Evolutionary conservation across 2,329 filamentous ascomycete genomes (phyloP).

Genomic region (Talaromyces sp.): DNA sequence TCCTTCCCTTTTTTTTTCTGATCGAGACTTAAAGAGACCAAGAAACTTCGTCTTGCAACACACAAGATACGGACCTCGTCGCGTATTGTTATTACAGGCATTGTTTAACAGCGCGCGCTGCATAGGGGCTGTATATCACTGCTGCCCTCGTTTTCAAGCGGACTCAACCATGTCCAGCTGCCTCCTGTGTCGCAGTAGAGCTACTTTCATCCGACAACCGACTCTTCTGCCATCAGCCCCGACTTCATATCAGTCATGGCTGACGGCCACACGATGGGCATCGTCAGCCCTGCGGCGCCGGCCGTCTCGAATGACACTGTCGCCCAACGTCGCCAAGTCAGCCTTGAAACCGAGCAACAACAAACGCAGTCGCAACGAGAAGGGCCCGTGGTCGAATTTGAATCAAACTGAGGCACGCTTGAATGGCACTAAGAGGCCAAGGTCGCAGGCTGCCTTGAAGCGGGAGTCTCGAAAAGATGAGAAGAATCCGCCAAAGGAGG

Average conservation of each 20-base stretch:
- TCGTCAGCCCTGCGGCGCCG: conserved; percentile 28
- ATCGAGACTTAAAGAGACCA: no score
- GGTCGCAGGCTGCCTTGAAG: conserved; percentile 39
- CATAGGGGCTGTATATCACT: background rate
- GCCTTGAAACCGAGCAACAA: conserved; percentile 29
- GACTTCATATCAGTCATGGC: conserved; percentile 14
- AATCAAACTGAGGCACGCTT: conserved; percentile 49
- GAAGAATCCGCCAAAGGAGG: conserved; percentile 38
- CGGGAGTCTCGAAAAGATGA: conserved; percentile 30
- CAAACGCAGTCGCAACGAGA: conserved; percentile 32
- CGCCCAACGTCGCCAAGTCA: conserved; percentile 29
- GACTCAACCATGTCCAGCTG: conserved; percentile 21
- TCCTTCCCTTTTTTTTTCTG: conserved; percentile 10
- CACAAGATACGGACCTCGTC: background rate
- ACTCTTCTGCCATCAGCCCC: conserved; percentile 9
- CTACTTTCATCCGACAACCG: conserved; percentile 11
- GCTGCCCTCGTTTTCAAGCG: background rate
- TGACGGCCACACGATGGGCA: conserved; percentile 25
- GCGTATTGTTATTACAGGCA: background rate
- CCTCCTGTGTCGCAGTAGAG: conserved; percentile 27
- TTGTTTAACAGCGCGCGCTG: background rate
- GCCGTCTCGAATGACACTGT: conserved; percentile 32
- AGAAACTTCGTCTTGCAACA: background rate
- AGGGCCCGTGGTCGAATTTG: conserved; percentile 56
- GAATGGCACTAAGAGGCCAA: conserved; percentile 31